Evolutionary conservation across 2,329 filamentous ascomycete genomes (phyloP).

Genomic region (Macrophomina pseudophaseolina): DNA sequence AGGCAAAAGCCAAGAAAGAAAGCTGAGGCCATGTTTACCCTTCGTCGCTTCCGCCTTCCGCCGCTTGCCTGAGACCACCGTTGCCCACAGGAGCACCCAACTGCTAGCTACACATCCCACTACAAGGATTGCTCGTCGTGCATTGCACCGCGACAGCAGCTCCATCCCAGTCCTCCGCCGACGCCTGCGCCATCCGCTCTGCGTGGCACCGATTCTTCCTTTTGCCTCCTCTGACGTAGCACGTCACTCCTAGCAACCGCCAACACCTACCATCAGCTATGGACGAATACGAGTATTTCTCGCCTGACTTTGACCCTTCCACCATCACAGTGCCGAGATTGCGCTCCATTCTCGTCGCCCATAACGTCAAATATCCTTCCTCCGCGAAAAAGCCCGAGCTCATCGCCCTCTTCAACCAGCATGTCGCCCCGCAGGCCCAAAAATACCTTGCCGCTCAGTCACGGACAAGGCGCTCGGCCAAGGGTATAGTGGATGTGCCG

Average conservation of each 20-base stretch:
- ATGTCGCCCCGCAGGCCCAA: conserved; percentile 77
- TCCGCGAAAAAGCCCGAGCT: conserved; percentile 92
- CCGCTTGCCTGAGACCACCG: conserved; percentile 12
- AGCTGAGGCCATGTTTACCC: conserved; percentile 27
- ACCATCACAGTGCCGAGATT: conserved; percentile 85
- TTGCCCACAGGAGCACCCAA: neutral
- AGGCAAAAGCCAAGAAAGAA: conserved; percentile 10
- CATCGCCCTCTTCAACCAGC: conserved; percentile 78
- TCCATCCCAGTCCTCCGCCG: neutral
- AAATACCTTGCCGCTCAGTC: conserved; percentile 77
- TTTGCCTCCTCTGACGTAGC: conserved; percentile 23
- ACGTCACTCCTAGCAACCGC: conserved; percentile 20
- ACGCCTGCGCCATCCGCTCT: neutral
- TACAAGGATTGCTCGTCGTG: neutral
- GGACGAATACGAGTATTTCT: conserved; percentile 69
- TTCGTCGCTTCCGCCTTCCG: neutral
- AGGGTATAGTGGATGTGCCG: conserved; percentile 74
- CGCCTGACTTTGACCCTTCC: conserved; percentile 82
- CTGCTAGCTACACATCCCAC: neutral
- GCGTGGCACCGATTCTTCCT: conserved; percentile 1
- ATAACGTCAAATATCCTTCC: conserved; percentile 83
- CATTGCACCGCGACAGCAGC: conserved; percentile 1
- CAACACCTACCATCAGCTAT: conserved; percentile 40
- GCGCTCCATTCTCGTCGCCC: conserved; percentile 87
- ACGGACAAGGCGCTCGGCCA: conserved; percentile 82